Conservation (phyloP, 2,329 filamentous ascomycete species). For the Leptographium radiaticola region DNA sequence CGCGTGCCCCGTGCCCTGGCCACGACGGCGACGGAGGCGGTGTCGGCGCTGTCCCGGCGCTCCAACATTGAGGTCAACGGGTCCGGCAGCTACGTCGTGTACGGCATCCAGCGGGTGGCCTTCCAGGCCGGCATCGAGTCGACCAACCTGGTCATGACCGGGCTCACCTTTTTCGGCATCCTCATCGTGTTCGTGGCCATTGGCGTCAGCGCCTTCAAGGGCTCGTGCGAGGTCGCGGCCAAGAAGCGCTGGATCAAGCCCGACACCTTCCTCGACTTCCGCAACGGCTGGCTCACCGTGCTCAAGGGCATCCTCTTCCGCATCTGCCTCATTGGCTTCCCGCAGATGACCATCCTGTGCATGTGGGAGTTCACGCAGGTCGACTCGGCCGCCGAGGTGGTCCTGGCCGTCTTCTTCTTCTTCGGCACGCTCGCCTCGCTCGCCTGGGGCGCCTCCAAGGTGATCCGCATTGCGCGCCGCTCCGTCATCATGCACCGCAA, state of each 20-base stretch:
- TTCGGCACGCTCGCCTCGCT: conserved; percentile 61
- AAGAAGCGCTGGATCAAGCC: conserved; percentile 61
- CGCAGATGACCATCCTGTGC: conserved; percentile 72
- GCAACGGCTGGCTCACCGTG: conserved; percentile 74
- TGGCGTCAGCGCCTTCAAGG: conserved; percentile 62
- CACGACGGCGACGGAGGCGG: conserved; percentile 14
- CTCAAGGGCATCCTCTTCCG: conserved; percentile 80
- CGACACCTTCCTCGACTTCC: conserved; percentile 65
- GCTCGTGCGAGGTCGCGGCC: conserved; percentile 56
- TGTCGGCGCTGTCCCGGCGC: conserved; percentile 32
- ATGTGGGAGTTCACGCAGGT: conserved; percentile 72
- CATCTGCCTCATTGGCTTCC: conserved; percentile 69
- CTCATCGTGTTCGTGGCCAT: conserved; percentile 60
- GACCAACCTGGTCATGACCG: conserved; percentile 78
- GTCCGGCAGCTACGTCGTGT: conserved; percentile 41
- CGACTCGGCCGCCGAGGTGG: conserved; percentile 67
- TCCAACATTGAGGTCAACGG: conserved; percentile 29
- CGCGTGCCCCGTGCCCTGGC: conserved; percentile 18
- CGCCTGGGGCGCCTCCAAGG: conserved; percentile 68
- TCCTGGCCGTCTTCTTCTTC: conserved; percentile 70
- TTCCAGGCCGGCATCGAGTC: conserved; percentile 66
- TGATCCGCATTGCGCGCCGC: conserved; percentile 66
- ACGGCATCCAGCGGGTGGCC: conserved; percentile 70
- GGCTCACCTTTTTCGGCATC: conserved; percentile 67
- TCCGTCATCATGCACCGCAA: conserved; percentile 82